A percentile compares a stretch with the other conserved stretches of the same genome.
Conservation (phyloP, 805 yeast species). For the Cyberlindnera meyerae region DNA sequence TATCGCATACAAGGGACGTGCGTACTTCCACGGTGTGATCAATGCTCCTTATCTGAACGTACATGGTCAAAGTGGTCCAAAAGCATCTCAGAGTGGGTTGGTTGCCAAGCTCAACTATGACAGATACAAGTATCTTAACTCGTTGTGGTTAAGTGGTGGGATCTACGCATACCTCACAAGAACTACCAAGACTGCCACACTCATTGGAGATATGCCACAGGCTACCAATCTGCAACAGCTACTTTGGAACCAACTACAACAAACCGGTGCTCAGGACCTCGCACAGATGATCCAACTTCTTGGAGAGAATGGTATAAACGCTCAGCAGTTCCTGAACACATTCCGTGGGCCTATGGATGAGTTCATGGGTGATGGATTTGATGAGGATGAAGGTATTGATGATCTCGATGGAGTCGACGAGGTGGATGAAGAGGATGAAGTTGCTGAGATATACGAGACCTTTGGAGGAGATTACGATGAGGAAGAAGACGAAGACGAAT, state of each 20-base stretch:
- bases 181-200: conserved; percentile 8
- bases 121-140: conserved; percentile 53
- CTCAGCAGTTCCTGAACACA: background rate
- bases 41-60: conserved; percentile 69
- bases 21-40: conserved; percentile 32
- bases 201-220: conserved; percentile 1
- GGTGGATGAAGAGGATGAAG: conserved; percentile 15
- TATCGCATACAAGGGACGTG: conserved; percentile 18
- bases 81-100: conserved; percentile 49
- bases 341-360: background rate
- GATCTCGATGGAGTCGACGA: background rate
- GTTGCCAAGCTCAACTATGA: conserved; percentile 46
- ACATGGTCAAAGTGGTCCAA: conserved; percentile 69
- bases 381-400: conserved; percentile 4
- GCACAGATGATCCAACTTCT: conserved; percentile 6
- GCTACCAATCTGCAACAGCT: conserved; percentile 4
- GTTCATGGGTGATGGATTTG: background rate
- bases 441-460: conserved; percentile 8
- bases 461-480: conserved; percentile 6
- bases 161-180: conserved; percentile 44
- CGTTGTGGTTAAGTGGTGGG: conserved; percentile 58
- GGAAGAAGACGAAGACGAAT: conserved; percentile 1
- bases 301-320: too few relatives aligned
- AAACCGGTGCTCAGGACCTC: conserved; percentile 15
- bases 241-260: conserved; percentile 15